These are phyloP conservation scores for Mortierella sp. DNA, from an alignment of 371 early-diverging fungal species.

Conservation along the genomic window DNA sequence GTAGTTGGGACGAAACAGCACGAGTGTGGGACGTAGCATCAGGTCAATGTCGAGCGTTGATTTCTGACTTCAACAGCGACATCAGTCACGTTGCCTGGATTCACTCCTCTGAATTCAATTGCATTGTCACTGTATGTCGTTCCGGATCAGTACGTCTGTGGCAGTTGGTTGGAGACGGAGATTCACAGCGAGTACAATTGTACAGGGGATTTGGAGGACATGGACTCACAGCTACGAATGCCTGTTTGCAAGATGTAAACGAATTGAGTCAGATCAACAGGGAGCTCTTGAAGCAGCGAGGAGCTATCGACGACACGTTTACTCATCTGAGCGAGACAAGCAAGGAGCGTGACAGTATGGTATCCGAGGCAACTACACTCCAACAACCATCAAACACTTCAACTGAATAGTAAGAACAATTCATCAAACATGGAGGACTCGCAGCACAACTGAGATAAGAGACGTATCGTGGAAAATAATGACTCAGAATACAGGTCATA, in stretches of 20 bases:
- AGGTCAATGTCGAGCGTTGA: not conserved
- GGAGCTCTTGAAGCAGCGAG: slow-evolving; percentile 1
- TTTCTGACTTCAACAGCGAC: not conserved
- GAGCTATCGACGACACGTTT: no score
- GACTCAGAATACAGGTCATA: no score
- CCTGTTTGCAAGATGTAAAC: not conserved
- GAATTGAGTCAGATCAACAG: slow-evolving; percentile 7
- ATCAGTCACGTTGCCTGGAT: not conserved
- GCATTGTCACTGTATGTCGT: slow-evolving; percentile 2
- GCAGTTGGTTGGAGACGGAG: not conserved
- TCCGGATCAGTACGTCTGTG: not conserved
- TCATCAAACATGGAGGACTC: no score
- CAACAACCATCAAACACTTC: no score
- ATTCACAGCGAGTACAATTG: not conserved
- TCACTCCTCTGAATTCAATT: not conserved
- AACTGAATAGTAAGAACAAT: no score
- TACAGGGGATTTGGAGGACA: not conserved
- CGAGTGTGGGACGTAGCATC: slow-evolving; percentile 7
- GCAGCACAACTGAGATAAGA: no score
- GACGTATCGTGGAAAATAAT: no score
- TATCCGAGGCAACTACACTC: no score
- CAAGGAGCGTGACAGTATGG: no score
- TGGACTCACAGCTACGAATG: not conserved
- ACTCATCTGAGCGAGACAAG: no score
- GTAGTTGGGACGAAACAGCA: slow-evolving; percentile 5